phyloP scores from a whole-genome alignment of 1,284 basidiomycete genomes.

The Athelia sp. region DNA sequence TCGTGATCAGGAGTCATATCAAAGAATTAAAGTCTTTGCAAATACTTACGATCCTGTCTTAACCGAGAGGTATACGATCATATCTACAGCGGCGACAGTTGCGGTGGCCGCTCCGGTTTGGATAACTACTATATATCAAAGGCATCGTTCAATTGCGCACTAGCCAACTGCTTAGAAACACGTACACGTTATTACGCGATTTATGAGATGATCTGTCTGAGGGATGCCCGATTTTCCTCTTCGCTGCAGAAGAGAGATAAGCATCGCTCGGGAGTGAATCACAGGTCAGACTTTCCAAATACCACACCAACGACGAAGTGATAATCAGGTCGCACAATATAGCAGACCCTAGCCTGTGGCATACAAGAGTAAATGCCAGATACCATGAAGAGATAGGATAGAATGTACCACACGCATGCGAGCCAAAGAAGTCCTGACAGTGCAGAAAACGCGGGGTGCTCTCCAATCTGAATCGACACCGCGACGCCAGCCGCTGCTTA shows the following conservation, averaged over 20 bases:
- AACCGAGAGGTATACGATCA: constrained; percentile 15
- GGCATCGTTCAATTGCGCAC: neutral
- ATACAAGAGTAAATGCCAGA: neutral
- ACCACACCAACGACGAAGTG: constrained; percentile 24
- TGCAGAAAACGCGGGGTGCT: constrained; percentile 26
- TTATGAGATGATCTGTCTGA: constrained; percentile 3
- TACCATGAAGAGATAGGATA: neutral
- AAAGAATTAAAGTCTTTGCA: neutral
- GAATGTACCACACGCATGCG: constrained; percentile 27
- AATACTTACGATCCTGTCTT: neutral
- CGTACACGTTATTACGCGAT: constrained; percentile 5
- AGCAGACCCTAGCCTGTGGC: constrained; percentile 20
- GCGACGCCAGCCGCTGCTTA: constrained; percentile 23
- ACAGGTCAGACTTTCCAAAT: constrained; percentile 17
- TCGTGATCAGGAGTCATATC: constrained; percentile 1
- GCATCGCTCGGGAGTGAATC: neutral
- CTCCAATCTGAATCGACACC: constrained; percentile 28
- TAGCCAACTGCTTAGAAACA: neutral
- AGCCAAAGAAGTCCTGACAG: constrained; percentile 31
- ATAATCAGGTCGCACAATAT: constrained; percentile 26
- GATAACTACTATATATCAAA: constrained; percentile 16
- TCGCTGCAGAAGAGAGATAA: neutral
- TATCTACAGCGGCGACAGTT: constrained; percentile 17
- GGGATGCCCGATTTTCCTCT: neutral
- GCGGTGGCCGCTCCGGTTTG: constrained; percentile 22